A percentile compares a stretch with the other conserved stretches of the same genome.
These are phyloP conservation scores for Entonaema liquescens DNA, from an alignment of 495 filamentous ascomycete species.

Conservation along the genomic window DNA sequence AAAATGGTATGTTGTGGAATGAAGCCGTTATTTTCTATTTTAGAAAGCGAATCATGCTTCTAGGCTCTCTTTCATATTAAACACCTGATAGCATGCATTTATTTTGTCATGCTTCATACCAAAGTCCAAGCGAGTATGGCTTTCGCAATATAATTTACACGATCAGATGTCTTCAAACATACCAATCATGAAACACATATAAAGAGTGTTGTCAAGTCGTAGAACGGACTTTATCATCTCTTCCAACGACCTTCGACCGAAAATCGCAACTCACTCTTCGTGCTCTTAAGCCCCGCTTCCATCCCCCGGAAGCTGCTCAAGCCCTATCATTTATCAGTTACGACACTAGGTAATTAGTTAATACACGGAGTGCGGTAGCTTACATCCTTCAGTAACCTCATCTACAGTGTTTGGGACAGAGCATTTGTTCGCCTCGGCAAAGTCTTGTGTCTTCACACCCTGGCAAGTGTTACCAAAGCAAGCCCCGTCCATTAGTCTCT, in stretches of 20 bases:
- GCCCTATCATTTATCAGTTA: conserved; percentile 25
- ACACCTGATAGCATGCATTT: not conserved
- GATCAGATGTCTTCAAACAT: not conserved
- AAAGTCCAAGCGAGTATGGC: not conserved
- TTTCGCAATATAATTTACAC: not conserved
- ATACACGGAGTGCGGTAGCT: conserved; percentile 5
- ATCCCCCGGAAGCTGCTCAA: conserved; percentile 35
- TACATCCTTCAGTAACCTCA: conserved; percentile 55
- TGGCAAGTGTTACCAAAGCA: conserved; percentile 52
- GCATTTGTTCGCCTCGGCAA: conserved; percentile 51
- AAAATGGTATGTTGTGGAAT: too few species aligned
- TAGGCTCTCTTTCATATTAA: not conserved
- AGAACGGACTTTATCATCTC: not conserved
- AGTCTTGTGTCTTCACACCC: conserved; percentile 47
- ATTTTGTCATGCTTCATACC: not conserved
- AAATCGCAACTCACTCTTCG: not conserved
- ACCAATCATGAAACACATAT: not conserved
- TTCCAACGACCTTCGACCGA: not conserved
- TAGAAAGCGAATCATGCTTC: too few species aligned
- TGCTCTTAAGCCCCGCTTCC: conserved; percentile 32
- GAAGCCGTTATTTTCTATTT: too few species aligned
- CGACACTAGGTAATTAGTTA: not conserved
- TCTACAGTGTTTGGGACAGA: conserved; percentile 48
- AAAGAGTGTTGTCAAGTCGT: not conserved
- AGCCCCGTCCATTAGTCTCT: conserved; percentile 54